Percentiles rank a stretch among this genome's conserved stretches.
phyloP scores from a whole-genome alignment of 2,329 filamentous ascomycete species.

The Aspergillus ruber region DNA sequence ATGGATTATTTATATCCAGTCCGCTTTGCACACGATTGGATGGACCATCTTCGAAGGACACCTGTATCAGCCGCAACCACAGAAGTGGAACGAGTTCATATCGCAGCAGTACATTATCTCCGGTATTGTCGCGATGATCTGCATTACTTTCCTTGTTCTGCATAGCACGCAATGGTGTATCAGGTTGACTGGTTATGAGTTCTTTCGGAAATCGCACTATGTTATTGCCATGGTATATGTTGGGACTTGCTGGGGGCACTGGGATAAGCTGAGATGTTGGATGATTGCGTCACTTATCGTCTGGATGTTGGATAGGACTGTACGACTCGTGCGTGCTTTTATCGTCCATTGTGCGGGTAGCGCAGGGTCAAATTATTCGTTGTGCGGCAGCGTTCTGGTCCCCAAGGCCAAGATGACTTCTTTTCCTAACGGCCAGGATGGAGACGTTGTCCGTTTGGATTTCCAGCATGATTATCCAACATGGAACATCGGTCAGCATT shows the following conservation, averaged over 20 bases:
- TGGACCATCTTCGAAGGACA: conserved; percentile 62
- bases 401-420: conserved; percentile 46
- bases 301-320: conserved; percentile 58
- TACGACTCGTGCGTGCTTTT: conserved; percentile 52
- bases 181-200: conserved; percentile 64
- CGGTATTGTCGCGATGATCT: conserved; percentile 62
- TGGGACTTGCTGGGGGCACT: conserved; percentile 70
- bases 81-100: conserved; percentile 52
- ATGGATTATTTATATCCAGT: conserved; percentile 64
- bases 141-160: conserved; percentile 56
- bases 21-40: conserved; percentile 61
- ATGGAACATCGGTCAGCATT: conserved; percentile 65
- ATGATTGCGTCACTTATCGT: conserved; percentile 60
- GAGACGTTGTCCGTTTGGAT: conserved; percentile 60
- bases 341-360: conserved; percentile 53
- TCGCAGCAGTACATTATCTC: conserved; percentile 64
- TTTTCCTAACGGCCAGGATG: conserved; percentile 52
- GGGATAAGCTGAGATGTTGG: conserved; percentile 62
- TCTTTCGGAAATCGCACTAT: conserved; percentile 70
- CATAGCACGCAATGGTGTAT: conserved; percentile 57
- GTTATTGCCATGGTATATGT: conserved; percentile 68
- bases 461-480: conserved; percentile 55
- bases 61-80: conserved; percentile 67
- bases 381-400: conserved; percentile 45
- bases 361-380: conserved; percentile 25